phyloP scores from a whole-genome alignment of 371 early-diverging fungal species.

The Mucor irregularis region DNA sequence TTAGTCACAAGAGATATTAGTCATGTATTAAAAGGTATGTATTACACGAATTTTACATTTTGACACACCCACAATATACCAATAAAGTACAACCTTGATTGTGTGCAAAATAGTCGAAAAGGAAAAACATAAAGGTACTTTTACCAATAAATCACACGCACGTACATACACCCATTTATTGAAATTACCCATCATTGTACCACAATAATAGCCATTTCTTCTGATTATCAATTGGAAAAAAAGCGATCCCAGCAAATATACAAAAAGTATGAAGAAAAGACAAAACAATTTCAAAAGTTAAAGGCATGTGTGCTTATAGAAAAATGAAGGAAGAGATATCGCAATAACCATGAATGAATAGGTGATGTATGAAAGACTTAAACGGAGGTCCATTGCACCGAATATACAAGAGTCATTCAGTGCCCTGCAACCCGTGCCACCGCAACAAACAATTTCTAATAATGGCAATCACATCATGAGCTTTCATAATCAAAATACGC shows the following conservation, averaged over 20 bases:
- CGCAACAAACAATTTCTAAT: too few species aligned
- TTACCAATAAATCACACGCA: not conserved
- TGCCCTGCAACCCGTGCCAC: not conserved
- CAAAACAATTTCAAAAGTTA: conserved; percentile 66
- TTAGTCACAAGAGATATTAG: conserved; percentile 48
- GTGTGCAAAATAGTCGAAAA: conserved; percentile 5
- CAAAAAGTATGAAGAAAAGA: conserved; percentile 63
- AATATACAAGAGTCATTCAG: conserved; percentile 16
- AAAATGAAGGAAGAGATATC: too few species aligned
- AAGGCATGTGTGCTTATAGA: conserved; percentile 40
- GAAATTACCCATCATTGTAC: too few species aligned
- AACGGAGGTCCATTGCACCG: conserved; percentile 45
- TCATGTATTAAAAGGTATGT: conserved; percentile 55
- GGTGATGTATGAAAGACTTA: conserved; percentile 62
- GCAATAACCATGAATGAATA: conserved; percentile 7
- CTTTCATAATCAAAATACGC: not conserved
- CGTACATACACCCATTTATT: not conserved
- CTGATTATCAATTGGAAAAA: conserved; percentile 61
- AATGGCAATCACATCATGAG: too few species aligned
- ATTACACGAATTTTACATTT: too few species aligned
- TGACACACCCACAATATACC: not conserved
- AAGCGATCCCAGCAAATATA: conserved; percentile 48
- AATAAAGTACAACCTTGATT: not conserved
- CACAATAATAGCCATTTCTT: conserved; percentile 29
- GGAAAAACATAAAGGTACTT: conserved; percentile 23